These are phyloP conservation scores for Westerdykella aurantiaca DNA, from an alignment of 2,329 filamentous ascomycete species.

Conservation along the genomic window DNA sequence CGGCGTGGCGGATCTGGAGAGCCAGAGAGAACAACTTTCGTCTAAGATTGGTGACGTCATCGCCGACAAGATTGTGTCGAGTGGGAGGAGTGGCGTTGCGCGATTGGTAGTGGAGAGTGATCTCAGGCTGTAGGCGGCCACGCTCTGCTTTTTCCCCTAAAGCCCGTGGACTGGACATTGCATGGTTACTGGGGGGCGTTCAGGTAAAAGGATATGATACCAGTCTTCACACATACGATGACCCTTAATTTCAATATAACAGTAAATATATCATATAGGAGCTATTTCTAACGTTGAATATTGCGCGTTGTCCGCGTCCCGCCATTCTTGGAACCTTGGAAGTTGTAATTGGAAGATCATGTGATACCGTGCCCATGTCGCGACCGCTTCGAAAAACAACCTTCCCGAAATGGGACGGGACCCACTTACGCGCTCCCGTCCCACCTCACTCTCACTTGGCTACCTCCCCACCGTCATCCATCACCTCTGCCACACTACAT, in stretches of 20 bases:
- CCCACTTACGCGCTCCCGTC: too few relatives aligned
- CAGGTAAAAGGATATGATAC: conserved; percentile 1
- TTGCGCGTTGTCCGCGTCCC: too few relatives aligned
- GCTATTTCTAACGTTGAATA: too few relatives aligned
- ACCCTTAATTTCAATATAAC: background rate
- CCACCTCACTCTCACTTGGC: too few relatives aligned
- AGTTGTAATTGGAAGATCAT: too few relatives aligned
- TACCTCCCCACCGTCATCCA: too few relatives aligned
- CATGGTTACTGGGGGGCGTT: background rate
- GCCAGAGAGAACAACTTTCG: conserved; percentile 37
- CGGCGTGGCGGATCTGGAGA: conserved; percentile 38
- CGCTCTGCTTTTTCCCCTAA: background rate
- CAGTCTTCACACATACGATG: background rate
- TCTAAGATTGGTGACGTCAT: conserved; percentile 43
- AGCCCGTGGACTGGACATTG: background rate
- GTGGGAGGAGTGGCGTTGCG: conserved; percentile 33
- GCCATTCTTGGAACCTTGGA: too few relatives aligned
- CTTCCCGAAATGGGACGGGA: too few relatives aligned
- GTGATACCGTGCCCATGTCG: too few relatives aligned
- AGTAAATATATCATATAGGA: background rate
- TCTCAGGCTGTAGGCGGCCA: conserved; percentile 2
- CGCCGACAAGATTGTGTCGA: conserved; percentile 36
- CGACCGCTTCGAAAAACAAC: too few relatives aligned
- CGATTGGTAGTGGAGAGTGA: conserved; percentile 34
- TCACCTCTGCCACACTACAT: too few relatives aligned